A percentile compares a stretch with the other conserved stretches of the same genome.
Conservation (phyloP, 1,284 basidiomycete genomes). For the Puccinia novopanici region DNA sequence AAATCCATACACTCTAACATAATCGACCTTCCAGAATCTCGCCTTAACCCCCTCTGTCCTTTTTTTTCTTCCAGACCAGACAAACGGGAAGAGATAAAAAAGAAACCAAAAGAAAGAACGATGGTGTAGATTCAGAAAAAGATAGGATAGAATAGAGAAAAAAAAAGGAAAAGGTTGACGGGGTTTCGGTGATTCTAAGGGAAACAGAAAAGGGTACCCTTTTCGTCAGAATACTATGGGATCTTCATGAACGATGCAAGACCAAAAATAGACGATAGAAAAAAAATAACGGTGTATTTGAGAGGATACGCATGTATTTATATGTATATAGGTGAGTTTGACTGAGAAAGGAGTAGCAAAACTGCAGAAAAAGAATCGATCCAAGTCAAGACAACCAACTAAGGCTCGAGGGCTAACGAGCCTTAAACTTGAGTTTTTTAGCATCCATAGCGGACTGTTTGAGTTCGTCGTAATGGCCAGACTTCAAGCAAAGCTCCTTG, state of each 20-base stretch:
- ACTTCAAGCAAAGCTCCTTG: constrained; percentile 31
- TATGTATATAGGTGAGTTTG: neutral
- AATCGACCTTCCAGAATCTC: too few species aligned
- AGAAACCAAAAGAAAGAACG: neutral
- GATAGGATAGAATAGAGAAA: neutral
- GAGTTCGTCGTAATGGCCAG: constrained; percentile 36
- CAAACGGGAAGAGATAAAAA: neutral
- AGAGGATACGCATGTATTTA: neutral
- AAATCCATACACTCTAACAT: too few species aligned
- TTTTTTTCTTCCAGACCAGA: too few species aligned
- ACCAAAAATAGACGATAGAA: neutral
- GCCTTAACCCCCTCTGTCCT: too few species aligned
- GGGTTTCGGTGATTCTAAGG: neutral
- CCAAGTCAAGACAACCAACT: neutral
- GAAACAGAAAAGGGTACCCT: too few species aligned
- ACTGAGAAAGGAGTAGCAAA: neutral
- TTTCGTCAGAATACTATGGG: neutral
- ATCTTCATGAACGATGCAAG: neutral
- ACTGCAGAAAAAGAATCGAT: neutral
- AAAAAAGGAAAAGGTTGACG: neutral
- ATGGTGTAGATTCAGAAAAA: neutral
- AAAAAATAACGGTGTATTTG: neutral
- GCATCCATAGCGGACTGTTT: constrained; percentile 27
- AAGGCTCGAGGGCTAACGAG: neutral
- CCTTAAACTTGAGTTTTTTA: constrained; percentile 3